Conservation (phyloP, 2,329 filamentous ascomycete species). For the Hymenoscyphus fraxineus region DNA sequence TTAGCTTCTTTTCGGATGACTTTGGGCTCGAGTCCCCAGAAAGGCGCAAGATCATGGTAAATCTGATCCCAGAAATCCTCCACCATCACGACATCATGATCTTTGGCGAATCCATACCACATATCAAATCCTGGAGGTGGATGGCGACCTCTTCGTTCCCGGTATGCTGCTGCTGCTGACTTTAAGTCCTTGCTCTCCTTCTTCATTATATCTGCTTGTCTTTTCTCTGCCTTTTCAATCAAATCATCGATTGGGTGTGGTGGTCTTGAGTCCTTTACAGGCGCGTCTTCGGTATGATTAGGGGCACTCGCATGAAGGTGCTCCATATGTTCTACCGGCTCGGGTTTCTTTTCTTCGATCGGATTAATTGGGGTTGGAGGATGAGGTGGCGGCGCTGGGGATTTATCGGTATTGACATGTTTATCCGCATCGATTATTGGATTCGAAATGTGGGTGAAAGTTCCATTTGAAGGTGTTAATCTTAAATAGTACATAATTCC, state of each 20-base stretch:
- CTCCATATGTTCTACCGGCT: not conserved
- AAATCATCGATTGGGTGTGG: slow-evolving; percentile 44
- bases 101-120: slow-evolving; percentile 54
- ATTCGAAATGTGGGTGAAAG: not conserved
- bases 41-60: slow-evolving; percentile 46
- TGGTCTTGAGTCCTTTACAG: not conserved
- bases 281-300: not conserved
- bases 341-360: not conserved
- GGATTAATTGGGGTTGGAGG: not conserved
- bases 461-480: slow-evolving; percentile 2
- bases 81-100: slow-evolving; percentile 49
- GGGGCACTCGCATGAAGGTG: not conserved
- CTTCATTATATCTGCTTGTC: slow-evolving; percentile 38
- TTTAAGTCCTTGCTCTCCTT: slow-evolving; percentile 41
- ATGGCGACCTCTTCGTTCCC: slow-evolving; percentile 52
- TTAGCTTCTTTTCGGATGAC: slow-evolving; percentile 46
- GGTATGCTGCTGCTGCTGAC: slow-evolving; percentile 48
- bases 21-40: slow-evolving; percentile 46
- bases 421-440: not conserved
- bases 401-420: not conserved
- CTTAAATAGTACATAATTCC: slow-evolving; percentile 19
- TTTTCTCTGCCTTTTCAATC: slow-evolving; percentile 38
- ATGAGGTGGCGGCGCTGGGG: not conserved
- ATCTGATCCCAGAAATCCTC: slow-evolving; percentile 58
- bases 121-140: slow-evolving; percentile 59